phyloP scores from a whole-genome alignment of 495 filamentous ascomycete genomes.

The Hyphodiscus hymeniophilus region DNA sequence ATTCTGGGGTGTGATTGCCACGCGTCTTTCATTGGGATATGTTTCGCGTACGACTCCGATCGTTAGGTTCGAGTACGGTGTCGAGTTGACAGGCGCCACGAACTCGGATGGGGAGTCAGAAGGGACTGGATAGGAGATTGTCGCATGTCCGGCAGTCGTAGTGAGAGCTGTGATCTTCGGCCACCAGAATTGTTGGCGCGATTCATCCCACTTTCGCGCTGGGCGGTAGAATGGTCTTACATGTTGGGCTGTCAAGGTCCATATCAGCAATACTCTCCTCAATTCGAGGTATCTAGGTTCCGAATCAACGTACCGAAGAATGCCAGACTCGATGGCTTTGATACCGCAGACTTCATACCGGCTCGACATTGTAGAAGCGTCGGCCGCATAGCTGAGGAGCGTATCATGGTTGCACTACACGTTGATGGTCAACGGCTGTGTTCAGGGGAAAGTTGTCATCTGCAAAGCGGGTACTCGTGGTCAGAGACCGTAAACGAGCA shows the following conservation, averaged over 20 bases:
- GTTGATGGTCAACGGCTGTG: too few species aligned
- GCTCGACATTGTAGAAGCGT: slow-evolving; percentile 19
- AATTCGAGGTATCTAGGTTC: neutral
- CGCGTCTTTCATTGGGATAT: slow-evolving; percentile 63
- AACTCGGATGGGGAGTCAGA: slow-evolving; percentile 3
- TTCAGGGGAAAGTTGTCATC: too few species aligned
- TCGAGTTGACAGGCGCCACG: slow-evolving; percentile 34
- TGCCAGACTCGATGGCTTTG: slow-evolving; percentile 1
- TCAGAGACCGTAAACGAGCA: too few species aligned
- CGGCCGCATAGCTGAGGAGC: slow-evolving; percentile 18
- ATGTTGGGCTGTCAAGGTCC: slow-evolving; percentile 5
- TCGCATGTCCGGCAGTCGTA: slow-evolving; percentile 9
- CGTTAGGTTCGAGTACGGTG: slow-evolving; percentile 56
- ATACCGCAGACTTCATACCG: slow-evolving; percentile 11
- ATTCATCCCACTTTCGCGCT: slow-evolving; percentile 9
- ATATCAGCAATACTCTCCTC: neutral
- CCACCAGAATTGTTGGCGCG: slow-evolving; percentile 5
- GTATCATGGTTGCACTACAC: slow-evolving; percentile 18
- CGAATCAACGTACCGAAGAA: slow-evolving; percentile 6
- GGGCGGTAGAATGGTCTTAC: slow-evolving; percentile 17
- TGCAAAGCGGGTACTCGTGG: too few species aligned
- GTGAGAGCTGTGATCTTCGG: neutral
- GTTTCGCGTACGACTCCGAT: slow-evolving; percentile 67
- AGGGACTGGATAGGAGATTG: neutral
- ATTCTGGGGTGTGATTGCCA: slow-evolving; percentile 74